Conservation (phyloP, 495 filamentous ascomycete species). For the Neurospora intermedia region DNA sequence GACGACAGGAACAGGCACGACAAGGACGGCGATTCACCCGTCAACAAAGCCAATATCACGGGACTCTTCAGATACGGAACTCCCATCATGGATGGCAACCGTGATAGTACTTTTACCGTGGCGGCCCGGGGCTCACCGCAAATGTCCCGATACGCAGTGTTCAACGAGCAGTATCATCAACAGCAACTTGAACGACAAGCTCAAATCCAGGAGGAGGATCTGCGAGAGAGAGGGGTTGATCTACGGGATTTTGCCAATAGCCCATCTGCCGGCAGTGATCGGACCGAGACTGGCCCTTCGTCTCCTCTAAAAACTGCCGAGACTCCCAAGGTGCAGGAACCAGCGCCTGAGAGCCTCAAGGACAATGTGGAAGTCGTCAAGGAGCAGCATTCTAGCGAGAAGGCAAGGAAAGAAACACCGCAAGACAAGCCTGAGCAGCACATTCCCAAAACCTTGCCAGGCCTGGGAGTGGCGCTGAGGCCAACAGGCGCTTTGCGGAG, state of each 20-base stretch:
- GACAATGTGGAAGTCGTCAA: neutral
- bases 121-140: conserved; percentile 25
- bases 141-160: conserved; percentile 10
- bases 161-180: neutral
- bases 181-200: neutral
- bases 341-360: neutral
- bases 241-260: conserved; percentile 25
- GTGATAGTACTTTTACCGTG: conserved; percentile 38
- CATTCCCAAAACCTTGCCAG: neutral
- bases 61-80: neutral
- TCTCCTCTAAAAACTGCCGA: neutral
- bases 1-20: conserved; percentile 10
- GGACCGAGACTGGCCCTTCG: neutral
- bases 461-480: neutral
- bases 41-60: neutral
- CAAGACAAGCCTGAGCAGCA: neutral
- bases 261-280: neutral
- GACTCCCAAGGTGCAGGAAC: neutral
- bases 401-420: neutral
- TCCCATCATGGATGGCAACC: conserved; percentile 21
- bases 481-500: neutral
- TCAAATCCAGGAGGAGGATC: conserved; percentile 20
- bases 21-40: neutral
- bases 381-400: neutral
- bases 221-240: conserved; percentile 44